Base-by-base conservation (phyloP, 345 rosid genomes). In the Eucalyptus camaldulensis region DNA sequence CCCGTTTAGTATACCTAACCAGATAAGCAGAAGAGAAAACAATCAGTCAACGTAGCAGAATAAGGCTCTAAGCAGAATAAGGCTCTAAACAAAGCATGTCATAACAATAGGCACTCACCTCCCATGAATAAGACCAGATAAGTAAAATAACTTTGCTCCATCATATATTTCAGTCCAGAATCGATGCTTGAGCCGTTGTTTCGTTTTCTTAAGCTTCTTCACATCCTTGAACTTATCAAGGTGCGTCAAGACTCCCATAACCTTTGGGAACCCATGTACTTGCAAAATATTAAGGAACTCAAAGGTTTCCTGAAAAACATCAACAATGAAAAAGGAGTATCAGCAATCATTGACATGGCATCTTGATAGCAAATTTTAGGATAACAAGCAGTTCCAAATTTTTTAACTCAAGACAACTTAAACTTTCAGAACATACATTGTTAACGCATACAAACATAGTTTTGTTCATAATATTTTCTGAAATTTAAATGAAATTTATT, bases 211-310 rank as follows among this genome's bases (percentile, higher is more conserved):
- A 88, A 97, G 94, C 92, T 96, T 98, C 93, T 96, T 98, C 72
- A 93, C 96, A 91, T 98, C 99, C 91, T 94, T 95, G 91, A 98
- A 98, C 91, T 95, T 94, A 90, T 98, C 99, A 87, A 98, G 98
- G 91, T 97, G 99, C 62, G 99, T 97, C 88, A 98, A 98, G 88
- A 98, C 98, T 88, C 99, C 99, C 97, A 97, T 97, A 90, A 98
- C 94, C 91, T 90, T 96, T 62, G 99, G 97, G 90, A 97, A 96
- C 86, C 99, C 99, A 92, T 98, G 99, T 88, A 94, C 94, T 94
- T 96, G 96, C 96, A 98, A 92, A 91, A 98, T 95, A 92, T 96
- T 97, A 54, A 97, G 98, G 92, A 97, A 97, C 87, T 97, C 99
- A 92, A 97, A 97, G 10, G 98, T 96, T 92, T 97, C 99, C 99